Percentiles rank a stretch among this genome's conserved stretches.
Evolutionary conservation across 768 basidiomycete species (phyloP).

Genomic region (Boletus sp.): DNA sequence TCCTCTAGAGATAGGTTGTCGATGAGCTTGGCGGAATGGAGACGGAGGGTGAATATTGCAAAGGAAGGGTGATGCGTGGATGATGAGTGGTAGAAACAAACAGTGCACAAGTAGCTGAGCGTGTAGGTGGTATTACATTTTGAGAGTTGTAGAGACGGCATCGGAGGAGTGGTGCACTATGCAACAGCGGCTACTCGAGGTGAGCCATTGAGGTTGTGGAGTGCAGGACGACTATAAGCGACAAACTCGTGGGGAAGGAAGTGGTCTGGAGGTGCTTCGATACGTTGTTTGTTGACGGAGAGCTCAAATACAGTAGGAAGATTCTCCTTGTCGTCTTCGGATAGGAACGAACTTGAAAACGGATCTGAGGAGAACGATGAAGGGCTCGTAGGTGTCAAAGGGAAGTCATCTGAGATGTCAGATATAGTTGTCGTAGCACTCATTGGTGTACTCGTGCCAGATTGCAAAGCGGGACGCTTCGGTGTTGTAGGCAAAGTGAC

Average conservation of each 20-base stretch:
- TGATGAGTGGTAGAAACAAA: conserved; percentile 63
- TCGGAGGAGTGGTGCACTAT: conserved; percentile 46
- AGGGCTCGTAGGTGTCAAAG: conserved; percentile 77
- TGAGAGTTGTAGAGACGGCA: conserved; percentile 52
- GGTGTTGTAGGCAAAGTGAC: conserved; percentile 64
- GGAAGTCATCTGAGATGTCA: conserved; percentile 81
- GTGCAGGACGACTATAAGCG: conserved; percentile 71
- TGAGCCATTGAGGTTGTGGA: conserved; percentile 73
- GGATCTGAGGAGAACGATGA: conserved; percentile 39
- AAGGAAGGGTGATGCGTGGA: conserved; percentile 61
- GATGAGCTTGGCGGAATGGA: conserved; percentile 48
- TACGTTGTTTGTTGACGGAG: conserved; percentile 65
- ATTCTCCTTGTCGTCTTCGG: conserved; percentile 82
- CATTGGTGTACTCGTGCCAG: conserved; percentile 68
- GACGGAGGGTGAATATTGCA: conserved; percentile 54
- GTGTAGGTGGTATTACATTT: conserved; percentile 79
- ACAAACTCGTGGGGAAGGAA: conserved; percentile 82
- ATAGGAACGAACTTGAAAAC: conserved; percentile 59
- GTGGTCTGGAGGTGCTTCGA: conserved; percentile 70
- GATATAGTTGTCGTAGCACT: conserved; percentile 73
- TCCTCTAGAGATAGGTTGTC: conserved; percentile 43
- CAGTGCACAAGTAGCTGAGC: conserved; percentile 59
- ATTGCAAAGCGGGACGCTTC: conserved; percentile 36
- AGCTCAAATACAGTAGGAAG: conserved; percentile 68
- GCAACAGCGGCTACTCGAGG: conserved; percentile 55